phyloP scores from a whole-genome alignment of 345 rosid genomes.

The Mallotus nudiflorus region DNA sequence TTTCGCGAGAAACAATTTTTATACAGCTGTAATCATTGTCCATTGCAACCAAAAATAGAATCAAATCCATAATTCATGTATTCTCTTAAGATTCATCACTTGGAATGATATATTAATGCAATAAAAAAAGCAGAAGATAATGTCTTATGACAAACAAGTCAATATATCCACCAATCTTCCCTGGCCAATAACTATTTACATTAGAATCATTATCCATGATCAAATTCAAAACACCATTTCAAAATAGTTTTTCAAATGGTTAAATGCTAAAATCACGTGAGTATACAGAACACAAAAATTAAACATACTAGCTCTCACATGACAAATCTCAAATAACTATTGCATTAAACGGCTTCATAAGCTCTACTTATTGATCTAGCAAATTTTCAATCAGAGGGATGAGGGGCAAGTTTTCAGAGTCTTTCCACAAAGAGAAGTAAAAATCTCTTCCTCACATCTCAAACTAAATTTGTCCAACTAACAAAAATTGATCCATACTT shows the following conservation, averaged over 20 bases:
- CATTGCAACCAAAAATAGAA: background rate
- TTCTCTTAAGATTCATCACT: background rate
- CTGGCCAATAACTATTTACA: background rate
- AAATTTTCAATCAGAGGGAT: too few relatives aligned
- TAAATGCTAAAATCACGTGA: background rate
- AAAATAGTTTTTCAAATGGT: background rate
- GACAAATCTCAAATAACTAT: too few relatives aligned
- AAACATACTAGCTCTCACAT: background rate
- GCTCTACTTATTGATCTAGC: too few relatives aligned
- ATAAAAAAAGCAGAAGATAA: background rate
- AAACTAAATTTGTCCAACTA: background rate
- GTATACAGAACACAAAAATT: background rate
- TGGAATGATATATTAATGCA: background rate
- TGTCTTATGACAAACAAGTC: background rate
- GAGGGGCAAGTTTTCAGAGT: too few relatives aligned
- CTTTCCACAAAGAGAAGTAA: too few relatives aligned
- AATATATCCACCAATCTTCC: background rate
- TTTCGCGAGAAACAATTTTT: background rate
- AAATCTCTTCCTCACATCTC: background rate
- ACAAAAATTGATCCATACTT: background rate
- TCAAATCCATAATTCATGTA: conserved; percentile 1
- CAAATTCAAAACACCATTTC: background rate
- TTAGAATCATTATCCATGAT: background rate
- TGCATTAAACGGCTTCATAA: too few relatives aligned
- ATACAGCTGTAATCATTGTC: background rate